phyloP scores from a whole-genome alignment of 116 monocot genomes.

The Iris pallida region DNA sequence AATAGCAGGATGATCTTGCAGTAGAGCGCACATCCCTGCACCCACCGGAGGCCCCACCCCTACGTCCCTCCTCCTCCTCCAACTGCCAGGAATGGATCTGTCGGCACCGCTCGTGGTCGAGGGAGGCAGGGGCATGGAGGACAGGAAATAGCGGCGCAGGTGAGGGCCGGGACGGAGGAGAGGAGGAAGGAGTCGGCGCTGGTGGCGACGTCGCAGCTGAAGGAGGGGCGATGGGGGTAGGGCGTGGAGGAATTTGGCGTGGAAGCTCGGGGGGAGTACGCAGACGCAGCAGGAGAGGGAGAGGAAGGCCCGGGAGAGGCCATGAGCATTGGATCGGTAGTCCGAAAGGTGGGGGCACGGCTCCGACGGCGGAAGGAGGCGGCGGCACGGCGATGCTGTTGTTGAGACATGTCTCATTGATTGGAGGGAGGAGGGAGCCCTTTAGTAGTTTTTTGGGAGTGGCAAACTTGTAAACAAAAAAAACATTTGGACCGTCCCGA shows the following conservation, averaged over 20 bases:
- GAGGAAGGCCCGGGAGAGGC: conserved; percentile 23
- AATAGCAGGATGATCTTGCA: too few relatives aligned
- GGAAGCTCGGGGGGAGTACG: conserved; percentile 36
- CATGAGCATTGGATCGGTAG: conserved; percentile 25
- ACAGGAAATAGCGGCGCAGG: conserved; percentile 60
- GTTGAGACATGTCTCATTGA: too few relatives aligned
- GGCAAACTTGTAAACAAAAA: too few relatives aligned
- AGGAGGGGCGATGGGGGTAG: conserved; percentile 43
- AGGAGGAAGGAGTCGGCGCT: conserved; percentile 36
- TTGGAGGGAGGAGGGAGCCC: too few relatives aligned
- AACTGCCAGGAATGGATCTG: too few relatives aligned
- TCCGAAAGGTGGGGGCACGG: conserved; percentile 55
- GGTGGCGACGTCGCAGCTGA: conserved; percentile 29
- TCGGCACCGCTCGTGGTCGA: conserved; percentile 49
- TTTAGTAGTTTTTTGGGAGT: too few relatives aligned
- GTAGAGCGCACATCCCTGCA: too few relatives aligned
- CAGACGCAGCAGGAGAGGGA: conserved; percentile 35
- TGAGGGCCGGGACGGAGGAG: conserved; percentile 27
- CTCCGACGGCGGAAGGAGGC: conserved; percentile 19
- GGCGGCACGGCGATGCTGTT: conserved; percentile 1
- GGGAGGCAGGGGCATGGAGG: conserved; percentile 28
- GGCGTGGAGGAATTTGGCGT: conserved; percentile 45
- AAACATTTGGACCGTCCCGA: too few relatives aligned
- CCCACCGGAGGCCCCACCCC: too few relatives aligned
- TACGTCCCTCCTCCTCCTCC: too few relatives aligned